These are phyloP conservation scores for Fusarium drepaniforme DNA, from an alignment of 2,329 filamentous ascomycete genomes.

Conservation along the genomic window DNA sequence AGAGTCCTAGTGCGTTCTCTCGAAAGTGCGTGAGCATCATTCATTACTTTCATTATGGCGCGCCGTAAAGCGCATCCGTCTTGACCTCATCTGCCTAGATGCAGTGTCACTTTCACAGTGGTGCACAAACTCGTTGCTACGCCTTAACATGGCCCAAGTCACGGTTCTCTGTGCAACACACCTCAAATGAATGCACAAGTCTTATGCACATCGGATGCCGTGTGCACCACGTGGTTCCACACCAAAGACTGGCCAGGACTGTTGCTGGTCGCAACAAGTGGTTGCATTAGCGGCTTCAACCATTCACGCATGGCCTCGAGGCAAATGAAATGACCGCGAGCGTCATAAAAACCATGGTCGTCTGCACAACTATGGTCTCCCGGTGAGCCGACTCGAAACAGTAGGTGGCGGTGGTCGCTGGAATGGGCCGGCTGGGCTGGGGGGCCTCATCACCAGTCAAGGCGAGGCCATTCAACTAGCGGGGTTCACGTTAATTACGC, in stretches of 20 bases:
- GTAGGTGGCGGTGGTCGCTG: slow-evolving; percentile 9
- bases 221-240: slow-evolving; percentile 23
- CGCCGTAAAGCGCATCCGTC: neutral
- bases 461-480: neutral
- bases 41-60: neutral
- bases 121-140: neutral
- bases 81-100: neutral
- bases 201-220: neutral
- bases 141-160: neutral
- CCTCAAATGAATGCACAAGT: neutral
- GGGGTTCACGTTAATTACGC: slow-evolving; percentile 41
- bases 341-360: neutral
- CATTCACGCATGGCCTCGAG: slow-evolving; percentile 17
- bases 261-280: slow-evolving; percentile 32
- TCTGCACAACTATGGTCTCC: slow-evolving; percentile 9
- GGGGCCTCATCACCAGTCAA: slow-evolving; percentile 13
- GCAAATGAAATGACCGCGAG: slow-evolving; percentile 16
- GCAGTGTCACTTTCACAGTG: neutral
- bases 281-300: slow-evolving; percentile 38
- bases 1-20: neutral
- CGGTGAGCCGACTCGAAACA: slow-evolving; percentile 17
- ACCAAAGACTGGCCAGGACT: slow-evolving; percentile 15
- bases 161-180: neutral
- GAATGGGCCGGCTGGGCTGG: slow-evolving; percentile 11
- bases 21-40: neutral